Evolutionary conservation across 2,329 filamentous ascomycete species (phyloP), one percentile per base, ranked within the genome.

Genomic region (Ophiostoma pallidulum): DNA sequence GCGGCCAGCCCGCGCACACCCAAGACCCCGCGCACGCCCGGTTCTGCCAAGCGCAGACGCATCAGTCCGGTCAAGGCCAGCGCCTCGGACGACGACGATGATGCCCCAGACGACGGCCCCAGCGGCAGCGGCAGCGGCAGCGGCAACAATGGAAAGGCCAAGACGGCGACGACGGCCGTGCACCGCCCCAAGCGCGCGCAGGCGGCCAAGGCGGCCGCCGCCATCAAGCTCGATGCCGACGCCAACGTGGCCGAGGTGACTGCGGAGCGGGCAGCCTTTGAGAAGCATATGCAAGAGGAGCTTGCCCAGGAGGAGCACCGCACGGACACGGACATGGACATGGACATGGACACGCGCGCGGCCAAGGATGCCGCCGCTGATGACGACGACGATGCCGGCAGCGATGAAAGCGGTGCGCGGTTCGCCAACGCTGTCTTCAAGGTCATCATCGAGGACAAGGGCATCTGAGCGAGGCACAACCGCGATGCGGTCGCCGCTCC

Each of bases 21-120:
- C 12, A 18, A 37, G 7, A 10, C 12, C 10, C 24, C 33, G 3
- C 35, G 3, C 3, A 38, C 42, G 2, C 40, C 60, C 13, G 38
- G 54, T 42, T 60, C 59, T 48, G 57, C 59, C 41, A 62, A 64
- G 52, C 36, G 53, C 37, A 53, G 57, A 53, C 43, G 51, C 35
- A 43, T 47, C 26, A 54, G 56, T 42, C n/a, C 41, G 8, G 33
- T 40, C 12, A 32, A 16, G 20, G 14, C 33, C 8, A 29, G 39
- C 13, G 47, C 41, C 8, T 26, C 28, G 1, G 32, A 44, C 14
- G 41, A 45, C 3, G 6, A 47, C 16, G 33, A 20, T 7, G 16
- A 48, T 12, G 33, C 37, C 14, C 20, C 10, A 6, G 37, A 45
- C 8, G 28, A 33, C 40, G 18, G 13, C 40, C 3, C 10, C 4